Base-by-base conservation (phyloP, 1,139 yeast species). In the Geotrichum candidum region DNA sequence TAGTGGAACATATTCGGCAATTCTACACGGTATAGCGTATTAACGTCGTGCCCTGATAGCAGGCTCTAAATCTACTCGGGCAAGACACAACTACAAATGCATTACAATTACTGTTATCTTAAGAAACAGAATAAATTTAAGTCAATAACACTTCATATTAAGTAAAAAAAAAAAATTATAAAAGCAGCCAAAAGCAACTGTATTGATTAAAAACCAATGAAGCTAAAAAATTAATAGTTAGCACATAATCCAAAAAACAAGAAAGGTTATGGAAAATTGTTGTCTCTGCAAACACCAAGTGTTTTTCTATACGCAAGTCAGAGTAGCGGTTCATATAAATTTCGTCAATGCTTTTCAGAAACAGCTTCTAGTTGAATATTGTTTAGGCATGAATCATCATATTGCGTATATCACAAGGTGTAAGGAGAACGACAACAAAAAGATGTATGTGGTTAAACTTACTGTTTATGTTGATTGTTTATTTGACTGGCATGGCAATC, bases 331-430 rank as follows among this genome's bases (percentile, higher is more conserved):
- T 55, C 58, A 55, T 55, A 52, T 25, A 23, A n/a, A 13, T 31
- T 46, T 55, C 58, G 58, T 55, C 58, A 55, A 55, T 55, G 58
- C 50, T 38, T n/a, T 55, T 55, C 58, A 33, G 58, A 55, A 55
- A 55, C 58, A 55, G 58, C 53, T 48, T 55, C 58, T 55, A 55
- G 58, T 55, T 55, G 58, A 55, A 55, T 55, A 27, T 46, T 29
- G 53, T 55, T 55, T 55, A 15, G 58, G 58, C 58, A 55, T 55
- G 58, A 55, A 48, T 18, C 58, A 55, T 55, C 58, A 55, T 55
- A 52, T 27, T 29, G 13, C 38, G 48, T 41, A 41, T 41, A 41
- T 41, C 48, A 41, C 18, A 15, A 5, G 5, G 48, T n/a, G 22
- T n/a, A 15, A n/a, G 22, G 13, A n/a, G 18, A 41, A n/a, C 3